These are phyloP conservation scores for Cornus kousa DNA, from an alignment of 148 eudicot genomes.

Conservation along the genomic window DNA sequence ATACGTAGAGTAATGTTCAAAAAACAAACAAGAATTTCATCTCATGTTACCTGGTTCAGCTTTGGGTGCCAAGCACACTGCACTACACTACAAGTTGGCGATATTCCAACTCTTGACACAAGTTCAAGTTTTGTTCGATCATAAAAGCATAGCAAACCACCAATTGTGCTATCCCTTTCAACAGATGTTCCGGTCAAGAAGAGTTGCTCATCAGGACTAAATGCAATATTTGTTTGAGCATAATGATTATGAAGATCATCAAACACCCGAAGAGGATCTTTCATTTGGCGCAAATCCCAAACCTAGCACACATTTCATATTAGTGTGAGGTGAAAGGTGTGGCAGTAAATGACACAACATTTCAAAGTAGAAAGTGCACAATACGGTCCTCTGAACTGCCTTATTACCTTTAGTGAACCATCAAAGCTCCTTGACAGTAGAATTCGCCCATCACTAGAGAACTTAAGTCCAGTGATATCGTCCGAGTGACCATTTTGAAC, in stretches of 20 bases:
- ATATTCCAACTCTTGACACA: constrained; percentile 85
- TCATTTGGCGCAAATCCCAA: constrained; percentile 95
- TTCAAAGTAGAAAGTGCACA: not conserved
- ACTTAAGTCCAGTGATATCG: constrained; percentile 84
- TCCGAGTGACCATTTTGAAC: constrained; percentile 74
- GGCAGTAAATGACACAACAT: not conserved
- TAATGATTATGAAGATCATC: constrained; percentile 89
- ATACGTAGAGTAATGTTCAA: not conserved
- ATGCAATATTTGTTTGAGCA: constrained; percentile 83
- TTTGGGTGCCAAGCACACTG: constrained; percentile 99
- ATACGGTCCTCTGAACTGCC: not conserved
- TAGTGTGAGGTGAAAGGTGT: not conserved
- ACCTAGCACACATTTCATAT: constrained; percentile 43
- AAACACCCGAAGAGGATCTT: constrained; percentile 66
- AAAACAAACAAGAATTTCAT: not conserved
- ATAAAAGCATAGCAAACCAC: constrained; percentile 81
- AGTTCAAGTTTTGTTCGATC: constrained; percentile 80
- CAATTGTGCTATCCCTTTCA: constrained; percentile 78
- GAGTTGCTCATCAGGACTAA: constrained; percentile 88
- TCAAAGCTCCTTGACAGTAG: constrained; percentile 90
- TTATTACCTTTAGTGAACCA: constrained; percentile 71
- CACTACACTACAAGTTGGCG: constrained; percentile 81
- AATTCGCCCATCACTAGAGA: constrained; percentile 79
- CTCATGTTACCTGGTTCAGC: constrained; percentile 74
- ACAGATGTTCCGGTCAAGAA: constrained; percentile 92